Percentiles rank a stretch among this genome's conserved stretches.
phyloP scores from a whole-genome alignment of 139 green algal species.

The Chlamydomonas sphaeroides region DNA sequence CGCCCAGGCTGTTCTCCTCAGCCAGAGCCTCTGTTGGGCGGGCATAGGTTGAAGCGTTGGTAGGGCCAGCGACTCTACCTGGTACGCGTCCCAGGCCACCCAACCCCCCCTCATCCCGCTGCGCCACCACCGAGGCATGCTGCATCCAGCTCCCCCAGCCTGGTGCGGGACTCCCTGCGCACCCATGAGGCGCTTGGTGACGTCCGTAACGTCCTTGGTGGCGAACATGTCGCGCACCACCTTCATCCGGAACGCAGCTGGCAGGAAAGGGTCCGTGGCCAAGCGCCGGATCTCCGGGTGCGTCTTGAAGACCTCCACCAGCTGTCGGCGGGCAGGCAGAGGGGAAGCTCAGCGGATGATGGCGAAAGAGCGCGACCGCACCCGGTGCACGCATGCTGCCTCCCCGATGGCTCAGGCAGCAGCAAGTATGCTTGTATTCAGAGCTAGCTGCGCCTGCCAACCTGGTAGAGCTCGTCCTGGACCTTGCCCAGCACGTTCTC shows the following conservation, averaged over 20 bases:
- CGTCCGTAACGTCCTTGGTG: slow-evolving; percentile 50
- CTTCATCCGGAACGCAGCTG: slow-evolving; percentile 47
- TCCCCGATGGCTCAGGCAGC: too few species aligned
- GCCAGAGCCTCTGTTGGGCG: slow-evolving; percentile 51
- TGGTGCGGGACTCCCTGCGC: too few species aligned
- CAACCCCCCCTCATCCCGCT: too few species aligned
- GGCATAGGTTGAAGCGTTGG: too few species aligned
- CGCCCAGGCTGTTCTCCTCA: slow-evolving; percentile 67
- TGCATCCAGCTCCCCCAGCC: too few species aligned
- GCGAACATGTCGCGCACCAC: slow-evolving; percentile 56
- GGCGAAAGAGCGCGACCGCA: not conserved
- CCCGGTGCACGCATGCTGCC: too few species aligned
- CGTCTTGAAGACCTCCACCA: slow-evolving; percentile 49
- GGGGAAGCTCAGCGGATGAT: not conserved
- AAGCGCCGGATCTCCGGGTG: slow-evolving; percentile 54
- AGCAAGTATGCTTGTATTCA: too few species aligned
- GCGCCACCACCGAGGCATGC: too few species aligned
- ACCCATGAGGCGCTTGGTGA: slow-evolving; percentile 68
- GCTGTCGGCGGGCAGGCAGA: too few species aligned
- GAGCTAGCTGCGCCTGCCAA: too few species aligned
- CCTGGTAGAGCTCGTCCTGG: slow-evolving; percentile 73
- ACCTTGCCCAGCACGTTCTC: slow-evolving; percentile 69
- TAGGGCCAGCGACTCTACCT: too few species aligned
- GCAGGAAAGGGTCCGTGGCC: slow-evolving; percentile 67
- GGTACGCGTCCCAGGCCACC: too few species aligned